A percentile compares a stretch with the other conserved stretches of the same genome.
Evolutionary conservation across 192 early-diverging fungal species (phyloP).

Genomic region (Coemansia sp.): DNA sequence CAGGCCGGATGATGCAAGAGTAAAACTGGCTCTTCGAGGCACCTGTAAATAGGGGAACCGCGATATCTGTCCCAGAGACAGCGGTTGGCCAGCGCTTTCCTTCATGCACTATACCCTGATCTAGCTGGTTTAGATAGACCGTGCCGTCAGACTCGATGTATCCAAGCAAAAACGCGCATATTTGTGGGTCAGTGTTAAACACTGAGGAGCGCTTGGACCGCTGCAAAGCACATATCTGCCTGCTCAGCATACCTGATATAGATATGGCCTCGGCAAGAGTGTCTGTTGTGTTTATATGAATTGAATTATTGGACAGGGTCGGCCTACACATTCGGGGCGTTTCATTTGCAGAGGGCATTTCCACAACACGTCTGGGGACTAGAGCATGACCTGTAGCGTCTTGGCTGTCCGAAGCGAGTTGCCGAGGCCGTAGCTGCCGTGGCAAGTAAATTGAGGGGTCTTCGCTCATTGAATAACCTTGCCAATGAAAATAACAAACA

Average conservation of each 20-base stretch:
- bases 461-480: slow-evolving; percentile 29
- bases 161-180: slow-evolving; percentile 41
- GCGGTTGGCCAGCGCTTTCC: slow-evolving; percentile 35
- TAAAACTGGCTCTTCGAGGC: slow-evolving; percentile 24
- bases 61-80: slow-evolving; percentile 21
- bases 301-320: not conserved
- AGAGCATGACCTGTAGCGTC: not conserved
- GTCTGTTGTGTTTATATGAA: slow-evolving; percentile 8
- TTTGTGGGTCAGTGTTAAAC: not conserved
- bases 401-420: not conserved
- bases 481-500: slow-evolving; percentile 9
- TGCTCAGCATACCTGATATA: slow-evolving; percentile 34
- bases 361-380: not conserved
- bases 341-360: not conserved
- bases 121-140: slow-evolving; percentile 40
- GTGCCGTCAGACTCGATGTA: slow-evolving; percentile 38
- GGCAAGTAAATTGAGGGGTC: slow-evolving; percentile 45
- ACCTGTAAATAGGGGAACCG: slow-evolving; percentile 34
- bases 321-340: not conserved
- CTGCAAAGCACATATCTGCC: slow-evolving; percentile 26
- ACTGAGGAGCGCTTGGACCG: not conserved
- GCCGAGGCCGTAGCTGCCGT: slow-evolving; percentile 34
- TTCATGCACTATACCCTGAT: slow-evolving; percentile 24
- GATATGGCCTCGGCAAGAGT: slow-evolving; percentile 5
- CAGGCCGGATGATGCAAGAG: slow-evolving; percentile 14